Evolutionary conservation across 2,329 filamentous ascomycete species (phyloP), one percentile per base, ranked within the genome.

Genomic region (Pestalotiopsis sp.): DNA sequence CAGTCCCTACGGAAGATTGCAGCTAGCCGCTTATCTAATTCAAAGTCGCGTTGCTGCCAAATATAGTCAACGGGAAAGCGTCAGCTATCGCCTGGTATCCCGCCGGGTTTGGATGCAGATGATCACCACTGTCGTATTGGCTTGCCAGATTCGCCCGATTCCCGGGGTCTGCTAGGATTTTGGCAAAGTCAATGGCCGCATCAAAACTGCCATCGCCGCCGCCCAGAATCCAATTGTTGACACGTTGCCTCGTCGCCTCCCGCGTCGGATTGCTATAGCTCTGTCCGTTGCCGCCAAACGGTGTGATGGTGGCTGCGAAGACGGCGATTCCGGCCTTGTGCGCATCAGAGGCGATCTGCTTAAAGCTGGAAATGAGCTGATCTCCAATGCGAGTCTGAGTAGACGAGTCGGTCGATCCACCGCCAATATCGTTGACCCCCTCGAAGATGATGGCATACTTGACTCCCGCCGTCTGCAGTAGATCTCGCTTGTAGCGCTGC

Each of bases 381-480:
- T 85, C 83, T 14, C 83, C 87, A 11, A 90, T 79, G 3, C 77
- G 74, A 3, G 78, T 77, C 73, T 91, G 89, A 0, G 83, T 82
- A 1, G 75, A 77, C 1, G 79, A 61, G 25, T 85, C 85, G 0
- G 84, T 73, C 2, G 79, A 78, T 0, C 83, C 85, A 1, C 78
- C 80, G 3, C 90, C 90, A 68, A 93, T 91, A 73, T 92, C 90
- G 74, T 92, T 92, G 36, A 92, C 89, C 23, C 90, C 90, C 76
- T 91, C 88, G 75, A 91, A 92, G 49, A 92, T 83, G 80, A 92
- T 84, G 25, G 86, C 86, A 73, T 90, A 91, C 72, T 83, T 82
- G 2, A 89, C 85, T 4, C 87, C 87, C 0, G 86, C 82, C 39
- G 89, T 86, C 0, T 85, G 77, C 2, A 92, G 82, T 2, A 91